Conservation (phyloP, 2,329 filamentous ascomycete genomes). For the Apiospora marii region DNA sequence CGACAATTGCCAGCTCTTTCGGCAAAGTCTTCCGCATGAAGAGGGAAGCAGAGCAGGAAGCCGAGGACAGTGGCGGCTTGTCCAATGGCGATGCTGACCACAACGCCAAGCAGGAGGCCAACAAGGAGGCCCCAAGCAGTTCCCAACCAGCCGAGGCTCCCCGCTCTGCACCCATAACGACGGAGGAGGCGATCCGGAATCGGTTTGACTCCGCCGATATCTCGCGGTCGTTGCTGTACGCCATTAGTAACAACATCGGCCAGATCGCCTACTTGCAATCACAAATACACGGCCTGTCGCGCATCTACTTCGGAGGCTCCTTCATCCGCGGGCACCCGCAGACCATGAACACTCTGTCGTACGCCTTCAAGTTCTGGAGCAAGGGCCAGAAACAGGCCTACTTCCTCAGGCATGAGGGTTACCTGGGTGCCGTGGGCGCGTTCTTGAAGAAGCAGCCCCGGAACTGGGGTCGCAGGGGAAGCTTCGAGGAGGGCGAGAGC, state of each 20-base stretch:
- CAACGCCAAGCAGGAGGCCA: conserved; percentile 4
- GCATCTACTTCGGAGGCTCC: conserved; percentile 97
- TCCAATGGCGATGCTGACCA: conserved; percentile 57
- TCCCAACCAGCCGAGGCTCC: neutral
- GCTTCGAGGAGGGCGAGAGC: conserved; percentile 63
- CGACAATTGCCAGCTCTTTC: conserved; percentile 94
- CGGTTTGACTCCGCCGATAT: conserved; percentile 85
- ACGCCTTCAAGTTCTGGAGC: conserved; percentile 98
- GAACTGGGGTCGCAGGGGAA: conserved; percentile 89
- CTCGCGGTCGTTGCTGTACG: conserved; percentile 89
- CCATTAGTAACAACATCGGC: conserved; percentile 96
- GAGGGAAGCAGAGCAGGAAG: conserved; percentile 78
- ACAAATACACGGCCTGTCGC: conserved; percentile 87
- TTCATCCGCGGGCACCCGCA: conserved; percentile 97
- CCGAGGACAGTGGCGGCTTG: conserved; percentile 74
- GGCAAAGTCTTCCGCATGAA: conserved; percentile 97
- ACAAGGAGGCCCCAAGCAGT: conserved; percentile 24
- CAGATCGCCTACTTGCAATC: conserved; percentile 98
- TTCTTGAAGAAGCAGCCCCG: conserved; percentile 90
- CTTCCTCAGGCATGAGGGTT: conserved; percentile 94
- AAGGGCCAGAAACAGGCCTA: conserved; percentile 94
- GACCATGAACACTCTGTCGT: conserved; percentile 97
- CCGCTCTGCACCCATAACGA: conserved; percentile 26
- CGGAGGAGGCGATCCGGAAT: conserved; percentile 43
- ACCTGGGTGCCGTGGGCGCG: conserved; percentile 90